phyloP scores from a whole-genome alignment of 1,139 yeast species.

The Fermentozyma sake region DNA sequence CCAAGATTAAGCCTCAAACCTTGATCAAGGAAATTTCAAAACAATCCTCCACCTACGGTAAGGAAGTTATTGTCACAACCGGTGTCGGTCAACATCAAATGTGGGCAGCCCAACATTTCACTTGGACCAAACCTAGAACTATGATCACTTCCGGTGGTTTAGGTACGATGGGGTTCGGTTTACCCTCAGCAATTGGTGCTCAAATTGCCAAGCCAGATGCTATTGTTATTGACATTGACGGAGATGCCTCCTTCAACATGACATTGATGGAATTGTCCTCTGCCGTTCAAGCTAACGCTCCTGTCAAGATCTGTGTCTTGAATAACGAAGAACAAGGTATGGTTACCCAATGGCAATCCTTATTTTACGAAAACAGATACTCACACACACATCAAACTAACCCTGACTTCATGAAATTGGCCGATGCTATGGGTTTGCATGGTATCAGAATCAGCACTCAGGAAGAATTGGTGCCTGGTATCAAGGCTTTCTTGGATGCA shows the following conservation, averaged over 20 bases:
- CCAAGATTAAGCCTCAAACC: slow-evolving; percentile 89
- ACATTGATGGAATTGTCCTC: slow-evolving; percentile 88
- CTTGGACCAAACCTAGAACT: slow-evolving; percentile 87
- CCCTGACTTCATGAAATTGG: slow-evolving; percentile 89
- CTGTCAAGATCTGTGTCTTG: slow-evolving; percentile 81
- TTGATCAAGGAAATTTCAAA: slow-evolving; percentile 74
- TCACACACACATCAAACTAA: slow-evolving; percentile 94
- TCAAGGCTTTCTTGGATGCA: slow-evolving; percentile 68
- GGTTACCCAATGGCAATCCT: slow-evolving; percentile 99
- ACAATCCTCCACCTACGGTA: slow-evolving; percentile 62
- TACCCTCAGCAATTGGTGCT: slow-evolving; percentile 98
- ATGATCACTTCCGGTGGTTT: slow-evolving; percentile 97
- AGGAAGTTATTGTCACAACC: slow-evolving; percentile 83
- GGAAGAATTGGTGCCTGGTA: slow-evolving; percentile 47
- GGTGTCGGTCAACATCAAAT: slow-evolving; percentile 99
- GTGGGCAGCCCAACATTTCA: slow-evolving; percentile 99
- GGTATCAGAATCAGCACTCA: slow-evolving; percentile 72
- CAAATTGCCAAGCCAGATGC: slow-evolving; percentile 95
- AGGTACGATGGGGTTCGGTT: slow-evolving; percentile 98
- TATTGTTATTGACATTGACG: slow-evolving; percentile 92
- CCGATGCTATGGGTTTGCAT: slow-evolving; percentile 89
- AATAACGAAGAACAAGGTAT: slow-evolving; percentile 99
- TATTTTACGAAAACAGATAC: slow-evolving; percentile 94
- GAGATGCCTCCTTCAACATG: slow-evolving; percentile 98
- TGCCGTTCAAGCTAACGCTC: slow-evolving; percentile 91